Evolutionary conservation across 495 filamentous ascomycete species (phyloP), one percentile per base, ranked within the genome.

Genomic region (Penicillium canariense): DNA sequence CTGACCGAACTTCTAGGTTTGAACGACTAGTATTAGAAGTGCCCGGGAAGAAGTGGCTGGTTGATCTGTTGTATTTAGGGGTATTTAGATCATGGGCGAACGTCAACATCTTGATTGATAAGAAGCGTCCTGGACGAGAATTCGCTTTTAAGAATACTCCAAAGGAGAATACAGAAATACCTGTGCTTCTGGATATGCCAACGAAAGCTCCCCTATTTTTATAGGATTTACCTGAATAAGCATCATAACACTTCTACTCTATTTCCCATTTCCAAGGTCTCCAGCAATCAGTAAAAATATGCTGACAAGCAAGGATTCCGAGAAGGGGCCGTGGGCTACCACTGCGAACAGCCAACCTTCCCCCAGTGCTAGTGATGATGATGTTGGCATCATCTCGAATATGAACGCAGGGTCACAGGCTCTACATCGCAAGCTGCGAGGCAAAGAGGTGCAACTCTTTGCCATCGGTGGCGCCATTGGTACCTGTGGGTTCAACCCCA

Each of bases 401-500:
- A 17, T n/a, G 5, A 11, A 38, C 15, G 61, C 67, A 23, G 67
- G 69, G 5, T 68, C 69, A 14, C 55, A 72, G 40, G 45, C 65
- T 27, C 60, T 70, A 7, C 76, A 83, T 31, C 79, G 84, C 1
- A 79, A 75, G 54, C 66, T 87, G 17, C 75, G 80, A 44, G 78
- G 81, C 6, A 73, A 80, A 34, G 82, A 87, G 50, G 81, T 88
- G 52, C 85, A 88, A 58, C 72, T 90, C 22, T 87, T 89, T 46
- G 86, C 83, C 14, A 81, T 89, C 52, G 87, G 87, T 14, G 87
- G 87, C 32, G 82, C 82, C 15, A 89, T 89, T 60, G 86, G 87
- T 23, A 89, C 87, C 9, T 69, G 69, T 72, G 63, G 30, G 62
- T 38, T 9, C 9, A 8, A 38, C 15, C 34, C n/a, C 18, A 18